Base-by-base conservation (phyloP, 345 rosid genomes). In the Luvunga scandens region DNA sequence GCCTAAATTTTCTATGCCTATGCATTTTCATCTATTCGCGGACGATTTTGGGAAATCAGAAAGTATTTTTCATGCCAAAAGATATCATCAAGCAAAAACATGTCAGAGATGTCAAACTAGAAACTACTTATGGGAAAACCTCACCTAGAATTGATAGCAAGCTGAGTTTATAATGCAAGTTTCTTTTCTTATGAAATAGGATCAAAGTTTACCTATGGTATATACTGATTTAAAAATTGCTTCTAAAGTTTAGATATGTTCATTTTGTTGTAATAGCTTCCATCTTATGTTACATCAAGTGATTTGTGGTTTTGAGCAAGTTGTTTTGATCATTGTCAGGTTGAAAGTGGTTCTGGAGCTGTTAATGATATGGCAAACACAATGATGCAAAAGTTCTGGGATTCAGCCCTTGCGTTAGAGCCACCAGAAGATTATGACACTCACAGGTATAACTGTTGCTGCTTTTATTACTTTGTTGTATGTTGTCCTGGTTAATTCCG, bases 311-410 rank as follows among this genome's bases (percentile, higher is more conserved):
- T 45, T 61, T 64, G 62, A 75, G 62, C 33, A 25, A 57, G 79
- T 24, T 34, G 19, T 34, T 69, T 71, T 74, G 42, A 55, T 22
- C 14, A 69, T 82, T 78, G 48, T 66, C 75, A 92, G 97, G 98
- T 94, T 61, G 99, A 97, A 80, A 91, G 80, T 81, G 80, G 96
- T 82, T 85, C 97, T 31, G 98, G 97, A 77, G 90, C 94, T 81
- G 98, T 88, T 79, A 94, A 90, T 84, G 99, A 92, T 50, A 85
- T 92, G 86, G 88, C 98, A n/a, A 94, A 81, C 81, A 89, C 99
- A 45, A 93, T 97, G 97, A 93, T 94, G 99, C 99, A 97, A 80
- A 97, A 93, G 77, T 97, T 97, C 74, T 97, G 98, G 99, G 99
- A 97, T 81, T 94, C 98, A 31, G 92, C 98, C 19, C 94, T 97